Percentiles rank a stretch among this genome's conserved stretches.
phyloP scores from a whole-genome alignment of 208 protist genomes.

The Vickermania spadyakhi region DNA sequence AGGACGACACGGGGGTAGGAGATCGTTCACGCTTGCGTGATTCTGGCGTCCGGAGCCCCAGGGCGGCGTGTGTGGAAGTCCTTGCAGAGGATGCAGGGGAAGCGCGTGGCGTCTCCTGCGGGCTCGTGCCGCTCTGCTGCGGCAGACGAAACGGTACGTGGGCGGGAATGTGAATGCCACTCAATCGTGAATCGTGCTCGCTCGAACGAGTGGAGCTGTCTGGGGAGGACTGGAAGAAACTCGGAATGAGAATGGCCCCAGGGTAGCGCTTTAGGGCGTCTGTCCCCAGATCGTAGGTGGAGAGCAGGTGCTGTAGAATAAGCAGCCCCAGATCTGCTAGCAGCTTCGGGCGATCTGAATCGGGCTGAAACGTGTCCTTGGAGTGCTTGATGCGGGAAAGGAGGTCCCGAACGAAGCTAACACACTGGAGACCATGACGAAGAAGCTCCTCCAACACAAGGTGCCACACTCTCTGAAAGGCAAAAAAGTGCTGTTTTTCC shows the following conservation, averaged over 20 bases:
- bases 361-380: constrained; percentile 49
- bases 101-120: background rate
- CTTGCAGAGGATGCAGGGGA: background rate
- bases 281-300: constrained; percentile 34
- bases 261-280: constrained; percentile 62
- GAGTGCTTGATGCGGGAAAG: constrained; percentile 61
- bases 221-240: constrained; percentile 38
- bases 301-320: constrained; percentile 53
- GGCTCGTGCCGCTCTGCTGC: background rate
- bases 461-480: constrained; percentile 75
- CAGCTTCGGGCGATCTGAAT: constrained; percentile 31
- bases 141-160: constrained; percentile 39
- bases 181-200: constrained; percentile 25
- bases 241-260: constrained; percentile 49
- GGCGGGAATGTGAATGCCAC: constrained; percentile 11
- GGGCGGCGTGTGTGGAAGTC: background rate
- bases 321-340: constrained; percentile 64
- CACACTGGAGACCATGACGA: constrained; percentile 53
- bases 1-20: background rate
- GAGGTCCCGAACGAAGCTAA: constrained; percentile 59
- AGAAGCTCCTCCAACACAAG: constrained; percentile 75
- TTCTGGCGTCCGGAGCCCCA: background rate
- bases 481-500: constrained; percentile 26
- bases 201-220: background rate
- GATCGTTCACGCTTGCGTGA: background rate